Conservation (phyloP, 2,329 filamentous ascomycete species). For the Trichoderma koningii region DNA sequence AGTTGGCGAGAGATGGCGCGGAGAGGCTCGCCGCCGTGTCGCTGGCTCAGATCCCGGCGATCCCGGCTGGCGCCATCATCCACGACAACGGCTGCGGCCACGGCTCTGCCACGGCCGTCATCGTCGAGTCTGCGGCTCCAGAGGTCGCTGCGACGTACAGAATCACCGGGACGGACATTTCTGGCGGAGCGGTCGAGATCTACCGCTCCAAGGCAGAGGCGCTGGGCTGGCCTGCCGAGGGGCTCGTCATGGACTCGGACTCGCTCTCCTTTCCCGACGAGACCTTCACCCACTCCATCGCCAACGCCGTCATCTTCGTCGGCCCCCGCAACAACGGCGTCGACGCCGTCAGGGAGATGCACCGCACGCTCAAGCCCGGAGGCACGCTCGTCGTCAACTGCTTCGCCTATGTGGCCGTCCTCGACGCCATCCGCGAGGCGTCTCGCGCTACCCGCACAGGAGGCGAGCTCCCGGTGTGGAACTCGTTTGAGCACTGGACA, state of each 20-base stretch:
- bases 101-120: constrained; percentile 14
- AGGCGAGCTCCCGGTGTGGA: constrained; percentile 8
- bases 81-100: constrained; percentile 24
- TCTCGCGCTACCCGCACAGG: constrained; percentile 12
- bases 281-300: constrained; percentile 17
- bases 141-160: constrained; percentile 10
- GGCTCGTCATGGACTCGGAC: constrained; percentile 20
- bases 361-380: constrained; percentile 22
- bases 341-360: constrained; percentile 16
- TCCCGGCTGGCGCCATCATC: constrained; percentile 14
- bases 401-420: constrained; percentile 4
- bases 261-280: constrained; percentile 17
- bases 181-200: constrained; percentile 8
- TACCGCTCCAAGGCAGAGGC: constrained; percentile 2
- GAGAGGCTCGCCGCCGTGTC: constrained; percentile 20
- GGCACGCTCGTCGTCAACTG: constrained; percentile 19
- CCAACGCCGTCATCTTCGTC: constrained; percentile 18
- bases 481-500: constrained; percentile 15
- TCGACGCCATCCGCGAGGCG: constrained; percentile 15
- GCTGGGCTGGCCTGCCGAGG: constrained; percentile 5
- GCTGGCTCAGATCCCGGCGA: constrained; percentile 14
- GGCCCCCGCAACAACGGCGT: constrained; percentile 18
- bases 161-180: constrained; percentile 20
- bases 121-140: constrained; percentile 10
- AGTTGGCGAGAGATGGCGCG: constrained; percentile 12